phyloP scores from a whole-genome alignment of 495 filamentous ascomycete genomes.

The Neurospora sp. region DNA sequence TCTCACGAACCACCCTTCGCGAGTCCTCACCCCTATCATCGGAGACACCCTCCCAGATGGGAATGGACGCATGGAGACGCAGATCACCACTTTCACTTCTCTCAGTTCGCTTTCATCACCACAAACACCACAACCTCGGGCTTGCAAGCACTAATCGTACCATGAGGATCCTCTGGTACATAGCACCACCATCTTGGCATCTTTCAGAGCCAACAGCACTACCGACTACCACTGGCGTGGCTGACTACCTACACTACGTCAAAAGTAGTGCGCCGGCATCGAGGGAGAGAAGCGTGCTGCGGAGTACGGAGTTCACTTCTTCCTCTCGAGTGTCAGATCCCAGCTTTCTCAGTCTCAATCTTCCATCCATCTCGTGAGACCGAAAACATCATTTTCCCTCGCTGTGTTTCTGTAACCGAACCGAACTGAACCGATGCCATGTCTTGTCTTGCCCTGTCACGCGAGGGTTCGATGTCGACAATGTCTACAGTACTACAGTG shows the following conservation, averaged over 20 bases:
- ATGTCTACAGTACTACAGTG: not conserved
- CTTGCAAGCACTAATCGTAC: not conserved
- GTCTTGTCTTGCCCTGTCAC: not conserved
- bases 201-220: no score
- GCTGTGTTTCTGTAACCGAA: not conserved
- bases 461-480: not conserved
- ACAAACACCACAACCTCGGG: not conserved
- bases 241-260: not conserved
- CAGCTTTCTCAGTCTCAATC: not conserved
- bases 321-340: not conserved
- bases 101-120: not conserved
- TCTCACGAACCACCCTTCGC: not conserved
- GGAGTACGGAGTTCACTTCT: not conserved
- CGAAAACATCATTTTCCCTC: not conserved
- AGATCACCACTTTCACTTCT: not conserved
- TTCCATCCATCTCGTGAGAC: not conserved
- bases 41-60: not conserved
- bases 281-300: not conserved
- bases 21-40: not conserved
- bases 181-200: not conserved
- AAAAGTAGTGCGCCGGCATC: not conserved
- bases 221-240: not conserved
- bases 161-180: not conserved
- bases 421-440: not conserved
- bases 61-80: not conserved